phyloP scores from a whole-genome alignment of 129 eudicot genomes.

The Tagetes patula region DNA sequence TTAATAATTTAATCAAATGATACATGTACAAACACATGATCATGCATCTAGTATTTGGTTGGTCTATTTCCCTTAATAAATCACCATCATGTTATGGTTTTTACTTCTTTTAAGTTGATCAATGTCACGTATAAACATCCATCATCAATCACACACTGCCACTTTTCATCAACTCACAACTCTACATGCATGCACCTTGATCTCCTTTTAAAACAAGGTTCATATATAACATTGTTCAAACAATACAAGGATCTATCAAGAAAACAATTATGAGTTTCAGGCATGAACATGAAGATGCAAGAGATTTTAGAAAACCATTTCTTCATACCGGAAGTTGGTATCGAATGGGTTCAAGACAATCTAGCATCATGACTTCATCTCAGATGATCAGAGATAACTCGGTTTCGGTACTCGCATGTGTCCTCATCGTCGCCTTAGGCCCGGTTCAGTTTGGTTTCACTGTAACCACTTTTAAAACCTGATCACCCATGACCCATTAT shows the following conservation, averaged over 20 bases:
- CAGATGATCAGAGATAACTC: constrained; percentile 82
- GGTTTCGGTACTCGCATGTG: constrained; percentile 89
- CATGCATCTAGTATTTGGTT: neutral
- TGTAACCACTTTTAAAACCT: constrained; percentile 34
- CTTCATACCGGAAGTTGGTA: constrained; percentile 96
- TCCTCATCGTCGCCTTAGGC: constrained; percentile 80
- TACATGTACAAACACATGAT: constrained; percentile 4
- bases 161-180: constrained; percentile 21
- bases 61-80: constrained; percentile 8
- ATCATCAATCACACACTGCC: constrained; percentile 1
- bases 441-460: constrained; percentile 97
- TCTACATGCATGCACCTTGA: neutral
- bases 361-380: constrained; percentile 82
- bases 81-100: neutral
- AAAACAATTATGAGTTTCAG: constrained; percentile 59
- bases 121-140: constrained; percentile 19
- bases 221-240: neutral
- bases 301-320: constrained; percentile 83
- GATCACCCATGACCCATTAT: neutral
- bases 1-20: neutral
- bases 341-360: constrained; percentile 84
- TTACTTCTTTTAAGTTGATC: neutral
- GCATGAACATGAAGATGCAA: constrained; percentile 62
- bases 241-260: neutral
- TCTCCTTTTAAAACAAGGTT: constrained; percentile 6